Percentiles rank a stretch among this genome's conserved stretches.
These are phyloP conservation scores for Talaromyces wortmannii DNA, from an alignment of 495 filamentous ascomycete species.

Conservation along the genomic window DNA sequence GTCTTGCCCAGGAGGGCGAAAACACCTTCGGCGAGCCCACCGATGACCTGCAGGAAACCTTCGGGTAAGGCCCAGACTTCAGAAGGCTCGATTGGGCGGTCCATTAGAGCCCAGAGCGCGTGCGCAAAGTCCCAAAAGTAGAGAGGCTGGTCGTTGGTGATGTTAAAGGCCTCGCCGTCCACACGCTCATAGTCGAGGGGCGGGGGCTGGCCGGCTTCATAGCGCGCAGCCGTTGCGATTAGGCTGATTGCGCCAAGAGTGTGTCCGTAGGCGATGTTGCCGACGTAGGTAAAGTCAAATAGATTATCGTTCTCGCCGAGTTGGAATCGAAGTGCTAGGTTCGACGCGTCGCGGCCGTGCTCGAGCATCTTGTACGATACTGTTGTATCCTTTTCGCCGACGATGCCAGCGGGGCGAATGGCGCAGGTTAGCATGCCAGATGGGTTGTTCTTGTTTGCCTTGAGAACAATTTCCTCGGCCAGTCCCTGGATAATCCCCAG, in stretches of 20 bases:
- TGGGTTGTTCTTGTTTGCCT: slow-evolving; percentile 68
- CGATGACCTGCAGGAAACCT: slow-evolving; percentile 57
- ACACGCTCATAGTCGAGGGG: slow-evolving; percentile 72
- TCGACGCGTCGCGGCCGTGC: slow-evolving; percentile 33
- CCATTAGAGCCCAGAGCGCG: slow-evolving; percentile 68
- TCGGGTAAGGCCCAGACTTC: slow-evolving; percentile 64
- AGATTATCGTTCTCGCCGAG: slow-evolving; percentile 81
- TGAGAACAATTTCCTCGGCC: slow-evolving; percentile 78
- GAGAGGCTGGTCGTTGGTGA: slow-evolving; percentile 86
- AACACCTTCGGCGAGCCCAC: slow-evolving; percentile 61
- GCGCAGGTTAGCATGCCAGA: slow-evolving; percentile 66
- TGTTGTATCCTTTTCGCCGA: slow-evolving; percentile 83
- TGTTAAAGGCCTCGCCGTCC: slow-evolving; percentile 91
- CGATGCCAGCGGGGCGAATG: slow-evolving; percentile 83
- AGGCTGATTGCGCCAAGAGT: slow-evolving; percentile 60
- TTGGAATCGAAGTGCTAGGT: slow-evolving; percentile 69
- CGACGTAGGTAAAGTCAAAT: slow-evolving; percentile 52
- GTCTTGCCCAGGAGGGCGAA: slow-evolving; percentile 62
- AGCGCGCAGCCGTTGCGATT: slow-evolving; percentile 45
- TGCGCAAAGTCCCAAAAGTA: slow-evolving; percentile 96
- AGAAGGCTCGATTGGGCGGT: slow-evolving; percentile 53
- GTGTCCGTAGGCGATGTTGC: slow-evolving; percentile 43
- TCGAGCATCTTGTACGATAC: slow-evolving; percentile 50
- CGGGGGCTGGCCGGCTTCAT: slow-evolving; percentile 43
- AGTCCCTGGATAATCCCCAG: slow-evolving; percentile 50